Evolutionary conservation across 2,329 filamentous ascomycete species (phyloP).

Genomic region (Fusarium odoratissimum): DNA sequence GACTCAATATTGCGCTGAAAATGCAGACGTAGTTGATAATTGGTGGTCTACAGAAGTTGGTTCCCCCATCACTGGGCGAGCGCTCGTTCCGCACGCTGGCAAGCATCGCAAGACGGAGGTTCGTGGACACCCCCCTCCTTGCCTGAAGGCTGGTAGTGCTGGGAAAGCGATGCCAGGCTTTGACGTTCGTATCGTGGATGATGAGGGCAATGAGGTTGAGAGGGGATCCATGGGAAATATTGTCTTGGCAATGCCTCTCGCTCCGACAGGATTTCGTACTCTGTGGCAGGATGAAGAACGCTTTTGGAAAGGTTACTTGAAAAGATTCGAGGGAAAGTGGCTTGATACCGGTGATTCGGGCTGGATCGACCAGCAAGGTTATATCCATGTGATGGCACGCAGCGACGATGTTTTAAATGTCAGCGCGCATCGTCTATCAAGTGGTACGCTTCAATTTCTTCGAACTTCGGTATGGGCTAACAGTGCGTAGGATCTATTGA

Average conservation of each 20-base stretch:
- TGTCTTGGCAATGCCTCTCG: slow-evolving; percentile 83
- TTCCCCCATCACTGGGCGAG: slow-evolving; percentile 68
- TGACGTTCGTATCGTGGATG: slow-evolving; percentile 85
- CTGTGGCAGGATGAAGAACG: slow-evolving; percentile 88
- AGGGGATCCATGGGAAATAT: slow-evolving; percentile 89
- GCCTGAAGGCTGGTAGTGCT: slow-evolving; percentile 84
- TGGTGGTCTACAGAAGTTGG: slow-evolving; percentile 72
- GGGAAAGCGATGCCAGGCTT: slow-evolving; percentile 94
- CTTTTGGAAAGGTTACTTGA: slow-evolving; percentile 87
- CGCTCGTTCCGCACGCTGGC: slow-evolving; percentile 68
- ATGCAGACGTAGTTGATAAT: slow-evolving; percentile 68
- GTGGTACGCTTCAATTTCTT: slow-evolving; percentile 65
- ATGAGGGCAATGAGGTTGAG: slow-evolving; percentile 78
- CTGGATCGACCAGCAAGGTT: slow-evolving; percentile 80
- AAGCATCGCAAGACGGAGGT: slow-evolving; percentile 60
- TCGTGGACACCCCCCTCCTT: slow-evolving; percentile 57
- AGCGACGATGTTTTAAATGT: slow-evolving; percentile 94
- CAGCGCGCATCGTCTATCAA: slow-evolving; percentile 91
- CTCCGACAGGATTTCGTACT: slow-evolving; percentile 86
- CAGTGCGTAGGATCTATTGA: slow-evolving; percentile 78
- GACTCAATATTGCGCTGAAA: slow-evolving; percentile 70
- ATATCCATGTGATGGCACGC: slow-evolving; percentile 72
- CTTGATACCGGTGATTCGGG: slow-evolving; percentile 93
- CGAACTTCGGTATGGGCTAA: slow-evolving; percentile 1
- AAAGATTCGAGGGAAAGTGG: slow-evolving; percentile 84